Evolutionary conservation across 192 early-diverging fungal genomes (phyloP), one percentile per base, ranked within the genome.

Genomic region (Podila epigama): DNA sequence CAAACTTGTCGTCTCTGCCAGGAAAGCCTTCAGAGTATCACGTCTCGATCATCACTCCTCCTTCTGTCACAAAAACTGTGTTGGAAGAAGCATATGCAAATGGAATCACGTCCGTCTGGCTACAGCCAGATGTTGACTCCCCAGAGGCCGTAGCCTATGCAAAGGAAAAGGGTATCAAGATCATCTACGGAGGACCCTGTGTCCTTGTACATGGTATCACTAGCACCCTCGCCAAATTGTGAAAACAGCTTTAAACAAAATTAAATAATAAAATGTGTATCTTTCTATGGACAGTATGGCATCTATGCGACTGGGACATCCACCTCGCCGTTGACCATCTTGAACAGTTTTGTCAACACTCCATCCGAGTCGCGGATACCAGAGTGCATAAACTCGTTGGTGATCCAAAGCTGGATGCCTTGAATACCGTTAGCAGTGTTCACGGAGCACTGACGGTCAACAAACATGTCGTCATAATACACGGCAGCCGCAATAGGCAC

Each of bases 401-500:
- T 89, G 37, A 91, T 81, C 87, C 87, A 91, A 31, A 85, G 86
- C 32, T 78, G 75, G 59, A 87, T 86, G 28, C 88, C 87, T 40
- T 73, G 61, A 52, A 89, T 85, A 29, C 55, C 60, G 5, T 69
- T 51, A 9, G 87, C 88, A 10, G 88, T 87, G 39, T 85, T 68
- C 59, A 88, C 87, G 52, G 87, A 89, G 41, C 85, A 77, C 32
- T 86, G 60, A 51, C 85, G 79, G 54, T 86, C 87, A 3, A 91
- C 90, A 81, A 85, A 89, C 90, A 92, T 90, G 66, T 92, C 90
- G 68, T 92, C 87, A 69, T 87, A 92, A 60, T 90, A 92, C 40
- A 81, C 78, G 11, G 87, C 84, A 9, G 85, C 90, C 9, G 90
- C 89, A 54, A 89, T 83, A 15, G 85, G 83, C 4, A 86, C 84